Evolutionary conservation across 768 basidiomycete species (phyloP).

Genomic region (Trametes elegans): DNA sequence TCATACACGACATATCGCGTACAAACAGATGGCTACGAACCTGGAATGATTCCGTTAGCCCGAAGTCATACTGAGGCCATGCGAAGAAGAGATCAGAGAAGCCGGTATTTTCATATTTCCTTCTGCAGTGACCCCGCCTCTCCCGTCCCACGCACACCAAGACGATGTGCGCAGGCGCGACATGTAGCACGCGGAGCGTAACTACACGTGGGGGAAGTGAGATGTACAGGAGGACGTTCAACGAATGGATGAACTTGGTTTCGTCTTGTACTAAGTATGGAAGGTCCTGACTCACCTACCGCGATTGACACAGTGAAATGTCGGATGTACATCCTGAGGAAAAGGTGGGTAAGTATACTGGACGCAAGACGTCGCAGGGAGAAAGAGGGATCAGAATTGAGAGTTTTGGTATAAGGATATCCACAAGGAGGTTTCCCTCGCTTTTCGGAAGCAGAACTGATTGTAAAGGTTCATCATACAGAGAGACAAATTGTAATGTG

Average conservation of each 20-base stretch:
- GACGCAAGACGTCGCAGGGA: neutral
- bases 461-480: conserved; percentile 44
- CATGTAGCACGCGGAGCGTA: conserved; percentile 38
- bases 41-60: too few relatives aligned
- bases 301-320: neutral
- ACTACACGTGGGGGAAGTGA: conserved; percentile 30
- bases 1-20: too few relatives aligned
- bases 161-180: conserved; percentile 43
- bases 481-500: conserved; percentile 6
- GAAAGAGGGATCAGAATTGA: conserved; percentile 45
- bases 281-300: conserved; percentile 12
- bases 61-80: too few relatives aligned
- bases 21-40: too few relatives aligned
- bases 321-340: neutral
- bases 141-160: conserved; percentile 44
- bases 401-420: conserved; percentile 58
- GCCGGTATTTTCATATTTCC: conserved; percentile 25
- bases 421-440: conserved; percentile 75
- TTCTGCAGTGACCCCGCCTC: conserved; percentile 26
- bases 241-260: conserved; percentile 87
- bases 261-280: conserved; percentile 44
- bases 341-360: neutral
- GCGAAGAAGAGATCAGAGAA: conserved; percentile 18
- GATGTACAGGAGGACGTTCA: conserved; percentile 47
- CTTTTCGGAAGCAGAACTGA: conserved; percentile 86